Evolutionary conservation across 1,284 basidiomycete genomes (phyloP).

Genomic region (Exobasidium cylindrosporum): DNA sequence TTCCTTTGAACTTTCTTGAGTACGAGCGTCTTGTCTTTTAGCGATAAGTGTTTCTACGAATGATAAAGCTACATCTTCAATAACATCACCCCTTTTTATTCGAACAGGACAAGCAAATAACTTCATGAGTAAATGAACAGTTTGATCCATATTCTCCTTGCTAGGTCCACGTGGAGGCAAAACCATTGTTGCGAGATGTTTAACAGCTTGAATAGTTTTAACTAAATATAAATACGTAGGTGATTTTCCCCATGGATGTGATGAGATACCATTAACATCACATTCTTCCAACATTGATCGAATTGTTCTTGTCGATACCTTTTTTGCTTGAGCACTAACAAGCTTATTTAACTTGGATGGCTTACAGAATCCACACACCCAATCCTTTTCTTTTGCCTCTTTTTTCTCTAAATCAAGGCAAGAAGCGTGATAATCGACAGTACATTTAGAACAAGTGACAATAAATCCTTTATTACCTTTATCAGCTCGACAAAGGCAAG

Average conservation of each 20-base stretch:
- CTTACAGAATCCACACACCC: conserved; percentile 44
- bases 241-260: background rate
- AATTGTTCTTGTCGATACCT: background rate
- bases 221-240: background rate
- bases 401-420: conserved; percentile 36
- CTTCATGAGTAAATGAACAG: background rate
- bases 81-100: background rate
- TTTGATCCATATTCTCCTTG: background rate
- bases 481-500: conserved; percentile 38
- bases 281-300: background rate
- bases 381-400: conserved; percentile 17
- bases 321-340: background rate
- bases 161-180: conserved; percentile 17
- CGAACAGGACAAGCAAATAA: background rate
- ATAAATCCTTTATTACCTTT: conserved; percentile 4
- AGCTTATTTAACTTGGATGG: background rate
- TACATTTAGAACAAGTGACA: conserved; percentile 29
- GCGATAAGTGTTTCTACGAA: background rate
- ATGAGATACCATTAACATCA: background rate
- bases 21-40: background rate
- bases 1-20: background rate
- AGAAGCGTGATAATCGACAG: conserved; percentile 31
- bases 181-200: conserved; percentile 22
- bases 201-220: background rate
- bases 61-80: background rate